phyloP scores from a whole-genome alignment of 2,329 filamentous ascomycete genomes.

The Neonectria sp. region DNA sequence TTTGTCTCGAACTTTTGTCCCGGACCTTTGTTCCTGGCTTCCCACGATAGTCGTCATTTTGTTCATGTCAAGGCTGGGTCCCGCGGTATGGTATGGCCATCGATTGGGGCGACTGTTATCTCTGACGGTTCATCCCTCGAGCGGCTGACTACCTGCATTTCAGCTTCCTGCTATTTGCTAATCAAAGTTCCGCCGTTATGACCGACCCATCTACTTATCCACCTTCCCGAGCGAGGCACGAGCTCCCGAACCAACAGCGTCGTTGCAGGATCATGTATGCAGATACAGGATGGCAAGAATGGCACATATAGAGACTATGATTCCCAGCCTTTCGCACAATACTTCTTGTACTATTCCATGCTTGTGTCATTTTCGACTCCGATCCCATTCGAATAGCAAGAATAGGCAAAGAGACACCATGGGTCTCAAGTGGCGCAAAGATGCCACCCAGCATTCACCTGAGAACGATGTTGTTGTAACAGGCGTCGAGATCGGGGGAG shows the following conservation, averaged over 20 bases:
- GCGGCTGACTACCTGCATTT: not conserved
- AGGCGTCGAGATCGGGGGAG: slow-evolving; percentile 51
- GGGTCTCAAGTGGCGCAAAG: slow-evolving; percentile 51
- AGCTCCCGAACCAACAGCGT: not conserved
- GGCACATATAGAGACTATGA: not conserved
- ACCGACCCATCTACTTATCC: not conserved
- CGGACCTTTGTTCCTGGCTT: not conserved
- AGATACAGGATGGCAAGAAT: not conserved
- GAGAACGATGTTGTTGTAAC: slow-evolving; percentile 56
- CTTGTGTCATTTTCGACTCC: not conserved
- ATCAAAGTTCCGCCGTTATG: not conserved
- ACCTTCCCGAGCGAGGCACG: slow-evolving; percentile 8
- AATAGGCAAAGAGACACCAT: not conserved
- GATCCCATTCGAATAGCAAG: not conserved
- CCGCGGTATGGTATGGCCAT: not conserved
- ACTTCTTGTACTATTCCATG: not conserved
- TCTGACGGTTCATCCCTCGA: not conserved
- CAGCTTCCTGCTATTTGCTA: not conserved
- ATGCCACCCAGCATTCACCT: slow-evolving; percentile 60
- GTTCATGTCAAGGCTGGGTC: not conserved
- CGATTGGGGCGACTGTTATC: not conserved
- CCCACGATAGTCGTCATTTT: not conserved
- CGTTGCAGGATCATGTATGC: not conserved
- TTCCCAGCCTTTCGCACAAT: not conserved
- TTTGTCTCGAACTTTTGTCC: slow-evolving; percentile 12